These are phyloP conservation scores for Flammula alnicola DNA, from an alignment of 1,284 basidiomycete genomes.

Conservation along the genomic window DNA sequence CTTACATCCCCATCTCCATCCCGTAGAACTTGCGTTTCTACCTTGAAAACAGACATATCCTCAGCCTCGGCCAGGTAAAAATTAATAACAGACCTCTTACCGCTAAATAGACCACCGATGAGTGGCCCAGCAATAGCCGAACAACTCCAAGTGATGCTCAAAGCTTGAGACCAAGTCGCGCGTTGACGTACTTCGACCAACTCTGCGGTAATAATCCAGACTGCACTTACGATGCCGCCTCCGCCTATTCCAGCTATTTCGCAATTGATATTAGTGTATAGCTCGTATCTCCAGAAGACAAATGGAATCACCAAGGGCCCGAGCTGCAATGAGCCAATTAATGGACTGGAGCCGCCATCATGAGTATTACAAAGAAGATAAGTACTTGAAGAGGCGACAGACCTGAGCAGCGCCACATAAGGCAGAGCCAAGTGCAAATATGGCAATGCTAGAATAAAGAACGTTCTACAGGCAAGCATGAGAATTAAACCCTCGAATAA, in stretches of 20 bases:
- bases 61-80: neutral
- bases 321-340: constrained; percentile 47
- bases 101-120: constrained; percentile 77
- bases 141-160: constrained; percentile 82
- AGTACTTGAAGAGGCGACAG: constrained; percentile 27
- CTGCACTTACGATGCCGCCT: constrained; percentile 79
- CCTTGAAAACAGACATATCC: constrained; percentile 14
- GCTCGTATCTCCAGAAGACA: constrained; percentile 5
- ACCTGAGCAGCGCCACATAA: constrained; percentile 75
- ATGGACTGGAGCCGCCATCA: constrained; percentile 51
- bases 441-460: constrained; percentile 67
- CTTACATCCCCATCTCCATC: constrained; percentile 85
- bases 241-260: constrained; percentile 72
- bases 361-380: constrained; percentile 6
- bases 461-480: constrained; percentile 48
- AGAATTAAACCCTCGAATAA: constrained; percentile 8
- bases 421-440: constrained; percentile 73
- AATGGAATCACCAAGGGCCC: constrained; percentile 43
- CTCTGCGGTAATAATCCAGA: constrained; percentile 83
- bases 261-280: constrained; percentile 8
- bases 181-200: constrained; percentile 70
- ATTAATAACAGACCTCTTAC: constrained; percentile 43
- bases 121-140: constrained; percentile 81
- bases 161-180: constrained; percentile 81
- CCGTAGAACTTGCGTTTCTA: constrained; percentile 33